Evolutionary conservation across 2,329 filamentous ascomycete species (phyloP).

Genomic region (Truncatella angustata): DNA sequence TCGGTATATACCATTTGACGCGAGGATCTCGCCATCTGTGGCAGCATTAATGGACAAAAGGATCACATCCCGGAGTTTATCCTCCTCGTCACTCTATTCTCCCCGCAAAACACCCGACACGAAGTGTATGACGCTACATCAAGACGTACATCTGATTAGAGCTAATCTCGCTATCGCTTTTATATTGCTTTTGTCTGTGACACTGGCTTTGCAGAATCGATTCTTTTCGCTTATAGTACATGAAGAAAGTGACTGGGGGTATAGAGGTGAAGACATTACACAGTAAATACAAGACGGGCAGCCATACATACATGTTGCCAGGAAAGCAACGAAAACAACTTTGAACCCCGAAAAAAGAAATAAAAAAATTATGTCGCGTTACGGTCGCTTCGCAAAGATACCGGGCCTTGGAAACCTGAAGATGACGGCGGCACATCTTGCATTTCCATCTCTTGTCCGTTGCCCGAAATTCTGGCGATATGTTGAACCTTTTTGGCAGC

Average conservation of each 20-base stretch:
- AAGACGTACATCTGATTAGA: not conserved
- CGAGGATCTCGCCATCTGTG: no score
- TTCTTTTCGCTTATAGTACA: conserved; percentile 3
- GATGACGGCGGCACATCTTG: conserved; percentile 53
- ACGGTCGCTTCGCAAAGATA: conserved; percentile 32
- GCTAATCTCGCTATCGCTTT: not conserved
- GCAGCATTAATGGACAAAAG: not conserved
- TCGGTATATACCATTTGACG: not conserved
- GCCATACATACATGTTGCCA: no score
- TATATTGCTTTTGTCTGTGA: not conserved
- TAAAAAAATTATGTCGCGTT: not conserved
- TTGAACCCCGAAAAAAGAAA: no score
- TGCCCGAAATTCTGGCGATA: conserved; percentile 48
- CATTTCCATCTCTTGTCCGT: conserved; percentile 67
- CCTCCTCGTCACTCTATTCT: no score
- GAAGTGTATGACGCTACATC: no score
- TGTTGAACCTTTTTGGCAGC: conserved; percentile 55
- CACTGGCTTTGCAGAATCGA: not conserved
- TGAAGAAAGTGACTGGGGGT: conserved; percentile 9
- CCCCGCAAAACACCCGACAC: no score
- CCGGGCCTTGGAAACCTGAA: conserved; percentile 53
- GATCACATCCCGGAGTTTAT: not conserved
- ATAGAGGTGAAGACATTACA: conserved; percentile 14
- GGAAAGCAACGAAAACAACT: no score
- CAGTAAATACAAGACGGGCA: conserved; percentile 7